Conservation (phyloP, 2,329 filamentous ascomycete species). For the Malbranchea zuffiana region DNA sequence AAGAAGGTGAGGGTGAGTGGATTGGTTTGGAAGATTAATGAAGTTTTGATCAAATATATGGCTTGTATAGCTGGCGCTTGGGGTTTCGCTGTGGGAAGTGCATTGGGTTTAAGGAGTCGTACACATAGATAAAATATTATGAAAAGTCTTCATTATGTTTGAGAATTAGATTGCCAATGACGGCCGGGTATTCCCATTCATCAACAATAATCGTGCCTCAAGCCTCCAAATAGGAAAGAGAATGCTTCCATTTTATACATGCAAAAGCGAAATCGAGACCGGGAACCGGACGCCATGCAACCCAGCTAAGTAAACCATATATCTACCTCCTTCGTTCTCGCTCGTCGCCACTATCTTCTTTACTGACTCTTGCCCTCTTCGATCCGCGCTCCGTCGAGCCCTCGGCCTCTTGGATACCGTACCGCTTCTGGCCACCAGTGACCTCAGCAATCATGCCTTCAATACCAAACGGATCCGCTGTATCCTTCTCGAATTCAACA, state of each 20-base stretch:
- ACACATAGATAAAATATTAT: neutral
- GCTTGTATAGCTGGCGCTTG: no score
- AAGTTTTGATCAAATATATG: no score
- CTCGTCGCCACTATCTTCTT: slow-evolving; percentile 40
- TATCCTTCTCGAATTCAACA: slow-evolving; percentile 91
- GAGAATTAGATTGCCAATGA: no score
- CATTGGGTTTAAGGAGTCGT: neutral
- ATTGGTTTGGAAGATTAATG: slow-evolving; percentile 41
- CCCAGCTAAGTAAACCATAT: no score
- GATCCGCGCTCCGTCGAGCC: slow-evolving; percentile 25
- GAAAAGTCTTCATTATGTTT: neutral
- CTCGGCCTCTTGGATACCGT: slow-evolving; percentile 34
- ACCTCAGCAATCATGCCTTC: slow-evolving; percentile 84
- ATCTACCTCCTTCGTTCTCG: slow-evolving; percentile 11
- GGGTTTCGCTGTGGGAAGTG: no score
- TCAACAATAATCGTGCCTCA: no score
- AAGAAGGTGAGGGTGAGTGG: slow-evolving; percentile 42
- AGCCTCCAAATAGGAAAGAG: no score
- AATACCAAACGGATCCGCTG: slow-evolving; percentile 79
- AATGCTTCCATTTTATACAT: no score
- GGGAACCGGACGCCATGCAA: no score
- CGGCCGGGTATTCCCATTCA: no score
- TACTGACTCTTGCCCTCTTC: slow-evolving; percentile 70
- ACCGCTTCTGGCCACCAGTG: slow-evolving; percentile 42
- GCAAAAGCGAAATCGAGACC: no score